phyloP scores from a whole-genome alignment of 345 rosid species.

The Populus pruinosa region DNA sequence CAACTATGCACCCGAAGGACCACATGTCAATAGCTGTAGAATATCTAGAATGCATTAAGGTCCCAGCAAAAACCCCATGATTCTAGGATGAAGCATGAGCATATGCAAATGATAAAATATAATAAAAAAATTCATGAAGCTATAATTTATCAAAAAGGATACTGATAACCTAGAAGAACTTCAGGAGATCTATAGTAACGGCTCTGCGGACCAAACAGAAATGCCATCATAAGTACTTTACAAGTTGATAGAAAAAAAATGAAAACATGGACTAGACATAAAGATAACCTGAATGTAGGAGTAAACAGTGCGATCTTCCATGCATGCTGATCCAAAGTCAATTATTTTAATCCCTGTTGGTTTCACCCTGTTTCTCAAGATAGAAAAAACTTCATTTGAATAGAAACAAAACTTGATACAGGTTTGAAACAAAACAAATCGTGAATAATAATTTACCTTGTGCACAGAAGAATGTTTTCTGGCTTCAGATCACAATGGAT shows the following conservation, averaged over 20 bases:
- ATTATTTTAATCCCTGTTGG: slow-evolving; percentile 96
- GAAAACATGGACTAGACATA: neutral
- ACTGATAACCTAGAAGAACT: slow-evolving; percentile 97
- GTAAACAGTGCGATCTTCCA: slow-evolving; percentile 96
- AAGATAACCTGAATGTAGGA: slow-evolving; percentile 90
- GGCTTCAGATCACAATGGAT: slow-evolving; percentile 99
- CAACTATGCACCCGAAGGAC: slow-evolving; percentile 99
- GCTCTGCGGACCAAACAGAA: slow-evolving; percentile 63
- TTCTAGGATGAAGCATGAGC: neutral
- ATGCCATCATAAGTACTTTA: slow-evolving; percentile 12
- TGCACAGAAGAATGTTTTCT: slow-evolving; percentile 89
- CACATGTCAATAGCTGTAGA: slow-evolving; percentile 98
- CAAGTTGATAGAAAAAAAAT: slow-evolving; percentile 16
- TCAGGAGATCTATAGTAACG: slow-evolving; percentile 99
- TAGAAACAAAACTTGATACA: neutral
- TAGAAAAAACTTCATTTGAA: slow-evolving; percentile 17
- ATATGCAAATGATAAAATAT: neutral
- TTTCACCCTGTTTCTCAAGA: slow-evolving; percentile 58
- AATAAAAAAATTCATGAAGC: slow-evolving; percentile 3
- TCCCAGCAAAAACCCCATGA: slow-evolving; percentile 5
- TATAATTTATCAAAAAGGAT: slow-evolving; percentile 48
- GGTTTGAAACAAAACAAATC: slow-evolving; percentile 13
- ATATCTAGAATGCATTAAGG: slow-evolving; percentile 70
- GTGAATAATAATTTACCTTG: slow-evolving; percentile 58
- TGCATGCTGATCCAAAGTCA: slow-evolving; percentile 99